Evolutionary conservation across 75 land plant genomes (phyloP), one percentile per base, ranked within the genome.

Genomic region (Pinus albicaulis): DNA sequence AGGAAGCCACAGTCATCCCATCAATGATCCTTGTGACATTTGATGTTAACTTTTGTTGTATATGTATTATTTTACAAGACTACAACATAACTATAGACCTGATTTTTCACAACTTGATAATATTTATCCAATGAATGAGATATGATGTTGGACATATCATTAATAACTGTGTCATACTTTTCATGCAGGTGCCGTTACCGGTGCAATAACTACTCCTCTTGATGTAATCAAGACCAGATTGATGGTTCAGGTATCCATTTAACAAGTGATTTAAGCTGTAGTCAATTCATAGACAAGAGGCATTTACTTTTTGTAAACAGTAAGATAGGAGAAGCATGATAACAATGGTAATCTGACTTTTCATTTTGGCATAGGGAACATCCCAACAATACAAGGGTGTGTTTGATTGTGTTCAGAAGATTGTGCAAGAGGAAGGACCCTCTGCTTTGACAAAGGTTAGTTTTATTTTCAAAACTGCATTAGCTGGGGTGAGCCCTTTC

Each of bases 141-240:
- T 12, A 10, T 48, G 53, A 48, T 48, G 53, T 48, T 48, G 53
- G 53, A 10, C 53, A 48, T 48, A 48, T 48, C 53, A 48, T 48
- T 11, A 8, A 48, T 10, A 10, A 10, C 11, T 48, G 12, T 48
- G 53, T 48, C 53, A 48, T 48, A 10, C 53, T 48, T 44, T 48
- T 11, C 53, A 48, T 48, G 53, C 76, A 97, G 99, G 99, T 85
- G 99, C 95, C 28, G 59, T 97, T 44, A 95, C 99, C 48, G 99
- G 99, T 82, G 99, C 99, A 44, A 80, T 97, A 60, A 95, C 99
- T 24, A 97, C 99, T 56, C 99, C 99, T 11, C 92, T 95, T 41
- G 99, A 97, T 88, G 99, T 94, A 13, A 87, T 96, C 57, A 96
- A 96, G 81, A 96, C 99, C 53, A 89, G 99, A 71, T 76, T 96